A percentile compares a stretch with the other conserved stretches of the same genome.
Evolutionary conservation across 2,329 filamentous ascomycete species (phyloP).

Genomic region (Aspergillus sp.): DNA sequence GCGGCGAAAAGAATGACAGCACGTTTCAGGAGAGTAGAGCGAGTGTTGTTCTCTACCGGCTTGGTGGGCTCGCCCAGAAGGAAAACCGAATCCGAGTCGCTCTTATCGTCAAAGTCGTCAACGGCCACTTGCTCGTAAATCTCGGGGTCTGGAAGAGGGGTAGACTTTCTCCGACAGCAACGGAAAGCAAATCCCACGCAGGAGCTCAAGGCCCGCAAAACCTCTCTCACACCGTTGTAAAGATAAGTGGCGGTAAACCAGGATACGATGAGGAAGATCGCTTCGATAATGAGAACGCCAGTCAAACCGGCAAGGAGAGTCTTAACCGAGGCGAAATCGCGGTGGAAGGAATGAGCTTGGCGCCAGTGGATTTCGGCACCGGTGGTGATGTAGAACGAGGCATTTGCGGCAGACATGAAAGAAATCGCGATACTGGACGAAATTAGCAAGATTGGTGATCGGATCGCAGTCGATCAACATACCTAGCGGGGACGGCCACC

Average conservation of each 20-base stretch:
- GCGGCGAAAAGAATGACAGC: slow-evolving; percentile 16
- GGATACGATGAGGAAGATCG: slow-evolving; percentile 18
- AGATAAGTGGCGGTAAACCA: slow-evolving; percentile 19
- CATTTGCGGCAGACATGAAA: slow-evolving; percentile 29
- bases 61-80: slow-evolving; percentile 9
- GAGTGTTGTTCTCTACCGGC: slow-evolving; percentile 4
- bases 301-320: slow-evolving; percentile 28
- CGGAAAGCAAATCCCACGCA: slow-evolving; percentile 12
- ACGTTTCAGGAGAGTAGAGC: slow-evolving; percentile 7
- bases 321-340: slow-evolving; percentile 27
- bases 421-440: slow-evolving; percentile 23
- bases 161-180: slow-evolving; percentile 5
- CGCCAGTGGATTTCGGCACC: slow-evolving; percentile 35
- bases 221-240: slow-evolving; percentile 18
- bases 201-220: slow-evolving; percentile 19
- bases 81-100: slow-evolving; percentile 2
- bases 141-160: slow-evolving; percentile 14
- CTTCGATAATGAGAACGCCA: slow-evolving; percentile 27
- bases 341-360: slow-evolving; percentile 27
- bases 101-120: slow-evolving; percentile 17
- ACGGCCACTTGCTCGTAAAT: slow-evolving; percentile 11
- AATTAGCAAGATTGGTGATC: too few species aligned
- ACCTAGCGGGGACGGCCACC: too few species aligned
- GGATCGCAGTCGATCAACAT: too few species aligned
- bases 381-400: slow-evolving; percentile 28